phyloP scores from a whole-genome alignment of 768 basidiomycete species.

The Rhodosporidiobolus sp. region DNA sequence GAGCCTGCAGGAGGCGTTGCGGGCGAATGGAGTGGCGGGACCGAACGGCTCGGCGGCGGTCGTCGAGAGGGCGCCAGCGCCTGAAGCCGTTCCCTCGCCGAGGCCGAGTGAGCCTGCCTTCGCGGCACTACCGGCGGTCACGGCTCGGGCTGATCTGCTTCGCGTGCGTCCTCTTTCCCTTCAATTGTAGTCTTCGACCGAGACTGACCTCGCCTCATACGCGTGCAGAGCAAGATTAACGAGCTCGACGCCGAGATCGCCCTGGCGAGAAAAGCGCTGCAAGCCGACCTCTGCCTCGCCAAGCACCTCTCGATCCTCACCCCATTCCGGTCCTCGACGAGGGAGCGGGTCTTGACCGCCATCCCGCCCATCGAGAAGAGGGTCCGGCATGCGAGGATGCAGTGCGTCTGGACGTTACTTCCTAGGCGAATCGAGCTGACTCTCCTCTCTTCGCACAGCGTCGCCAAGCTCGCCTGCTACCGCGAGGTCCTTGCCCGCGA shows the following conservation, averaged over 20 bases:
- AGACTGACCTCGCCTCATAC: constrained; percentile 31
- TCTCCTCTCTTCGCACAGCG: constrained; percentile 14
- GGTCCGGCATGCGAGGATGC: constrained; percentile 52
- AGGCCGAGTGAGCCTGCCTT: background rate
- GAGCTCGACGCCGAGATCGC: constrained; percentile 64
- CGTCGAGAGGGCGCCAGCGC: background rate
- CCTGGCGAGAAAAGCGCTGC: constrained; percentile 60
- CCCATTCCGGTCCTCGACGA: constrained; percentile 79
- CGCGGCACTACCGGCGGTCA: background rate
- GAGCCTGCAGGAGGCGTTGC: constrained; percentile 6
- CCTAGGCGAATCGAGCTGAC: background rate
- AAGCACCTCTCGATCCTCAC: constrained; percentile 80
- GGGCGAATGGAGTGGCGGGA: background rate
- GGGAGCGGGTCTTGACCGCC: constrained; percentile 65
- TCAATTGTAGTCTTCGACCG: too few relatives aligned
- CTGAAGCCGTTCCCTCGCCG: background rate
- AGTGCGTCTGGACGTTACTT: background rate
- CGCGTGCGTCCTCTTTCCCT: constrained; percentile 38
- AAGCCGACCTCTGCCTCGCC: constrained; percentile 65
- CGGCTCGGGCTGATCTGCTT: constrained; percentile 40
- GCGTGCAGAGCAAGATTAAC: constrained; percentile 60
- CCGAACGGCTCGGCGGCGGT: background rate
- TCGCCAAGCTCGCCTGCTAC: constrained; percentile 70
- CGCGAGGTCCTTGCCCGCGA: constrained; percentile 71
- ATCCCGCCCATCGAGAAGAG: constrained; percentile 64